A percentile compares a stretch with the other conserved stretches of the same genome.
Evolutionary conservation across 768 basidiomycete genomes (phyloP).

Genomic region (Suillus ampliporus): DNA sequence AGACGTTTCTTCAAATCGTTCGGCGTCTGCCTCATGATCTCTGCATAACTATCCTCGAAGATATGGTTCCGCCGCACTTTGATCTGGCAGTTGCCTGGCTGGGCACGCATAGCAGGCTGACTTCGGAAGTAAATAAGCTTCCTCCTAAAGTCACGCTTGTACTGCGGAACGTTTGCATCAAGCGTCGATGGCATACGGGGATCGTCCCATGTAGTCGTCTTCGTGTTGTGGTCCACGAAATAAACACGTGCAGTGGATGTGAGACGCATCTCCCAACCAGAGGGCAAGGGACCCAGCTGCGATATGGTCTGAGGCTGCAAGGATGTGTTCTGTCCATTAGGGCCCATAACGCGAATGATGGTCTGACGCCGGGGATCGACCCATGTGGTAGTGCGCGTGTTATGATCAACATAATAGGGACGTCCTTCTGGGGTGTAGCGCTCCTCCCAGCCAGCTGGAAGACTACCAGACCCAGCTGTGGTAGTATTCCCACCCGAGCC

Average conservation of each 20-base stretch:
- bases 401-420: constrained; percentile 99
- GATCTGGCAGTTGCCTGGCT: constrained; percentile 99
- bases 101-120: constrained; percentile 97
- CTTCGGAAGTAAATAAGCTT: constrained; percentile 99
- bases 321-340: constrained; percentile 84
- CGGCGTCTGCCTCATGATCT: constrained; percentile 99
- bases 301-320: constrained; percentile 95
- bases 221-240: constrained; percentile 99
- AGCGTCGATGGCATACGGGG: constrained; percentile 94
- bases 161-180: constrained; percentile 97
- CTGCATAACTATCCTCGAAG: constrained; percentile 99
- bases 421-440: constrained; percentile 98
- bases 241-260: constrained; percentile 98
- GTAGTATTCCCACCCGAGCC: constrained; percentile 58
- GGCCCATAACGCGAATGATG: constrained; percentile 95
- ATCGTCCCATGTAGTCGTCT: constrained; percentile 99
- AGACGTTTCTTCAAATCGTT: constrained; percentile 97
- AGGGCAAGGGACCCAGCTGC: constrained; percentile 95
- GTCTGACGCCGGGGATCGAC: constrained; percentile 98
- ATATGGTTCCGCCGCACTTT: constrained; percentile 98
- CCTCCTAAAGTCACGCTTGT: constrained; percentile 99
- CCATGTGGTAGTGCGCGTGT: constrained; percentile 99
- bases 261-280: constrained; percentile 99
- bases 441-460: constrained; percentile 99
- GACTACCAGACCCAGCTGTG: constrained; percentile 79